Conservation (phyloP, 768 basidiomycete species). For the Exsudoporus frostii region DNA sequence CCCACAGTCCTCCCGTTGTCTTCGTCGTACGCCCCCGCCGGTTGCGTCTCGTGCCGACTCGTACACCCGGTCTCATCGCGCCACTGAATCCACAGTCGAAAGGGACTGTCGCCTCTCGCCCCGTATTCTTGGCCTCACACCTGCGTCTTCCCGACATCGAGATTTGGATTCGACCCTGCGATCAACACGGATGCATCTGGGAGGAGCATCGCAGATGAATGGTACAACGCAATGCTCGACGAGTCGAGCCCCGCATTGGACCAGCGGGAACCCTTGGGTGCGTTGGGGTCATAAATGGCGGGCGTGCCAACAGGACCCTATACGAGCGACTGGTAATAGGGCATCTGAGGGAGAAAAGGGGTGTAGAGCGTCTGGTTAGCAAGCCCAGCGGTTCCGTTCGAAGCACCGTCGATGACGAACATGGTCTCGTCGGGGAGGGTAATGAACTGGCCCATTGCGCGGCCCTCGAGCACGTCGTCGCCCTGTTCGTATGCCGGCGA, state of each 20-base stretch:
- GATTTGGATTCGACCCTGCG: constrained; percentile 91
- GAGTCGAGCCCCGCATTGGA: constrained; percentile 60
- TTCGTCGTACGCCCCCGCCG: too few species aligned
- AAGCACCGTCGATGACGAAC: constrained; percentile 79
- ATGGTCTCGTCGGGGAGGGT: constrained; percentile 74
- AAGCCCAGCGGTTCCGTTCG: constrained; percentile 89
- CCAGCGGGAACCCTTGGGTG: constrained; percentile 70
- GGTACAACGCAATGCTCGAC: constrained; percentile 78
- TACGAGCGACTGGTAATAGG: constrained; percentile 69
- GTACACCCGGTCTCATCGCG: too few species aligned
- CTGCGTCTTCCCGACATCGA: too few species aligned
- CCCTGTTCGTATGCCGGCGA: constrained; percentile 61
- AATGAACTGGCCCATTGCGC: constrained; percentile 93
- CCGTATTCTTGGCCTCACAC: too few species aligned
- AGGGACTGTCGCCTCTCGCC: too few species aligned
- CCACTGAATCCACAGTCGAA: too few species aligned
- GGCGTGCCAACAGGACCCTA: constrained; percentile 76
- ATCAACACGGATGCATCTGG: constrained; percentile 84
- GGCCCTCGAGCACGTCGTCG: constrained; percentile 68
- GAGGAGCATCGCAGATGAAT: constrained; percentile 87
- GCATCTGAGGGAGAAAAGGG: constrained; percentile 49
- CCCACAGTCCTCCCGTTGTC: too few species aligned
- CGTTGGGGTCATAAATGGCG: constrained; percentile 80
- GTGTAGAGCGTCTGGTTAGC: constrained; percentile 51
- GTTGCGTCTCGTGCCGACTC: too few species aligned